Evolutionary conservation across 116 monocot genomes (phyloP), one percentile per base, ranked within the genome.

Genomic region (Posidonia oceanica): DNA sequence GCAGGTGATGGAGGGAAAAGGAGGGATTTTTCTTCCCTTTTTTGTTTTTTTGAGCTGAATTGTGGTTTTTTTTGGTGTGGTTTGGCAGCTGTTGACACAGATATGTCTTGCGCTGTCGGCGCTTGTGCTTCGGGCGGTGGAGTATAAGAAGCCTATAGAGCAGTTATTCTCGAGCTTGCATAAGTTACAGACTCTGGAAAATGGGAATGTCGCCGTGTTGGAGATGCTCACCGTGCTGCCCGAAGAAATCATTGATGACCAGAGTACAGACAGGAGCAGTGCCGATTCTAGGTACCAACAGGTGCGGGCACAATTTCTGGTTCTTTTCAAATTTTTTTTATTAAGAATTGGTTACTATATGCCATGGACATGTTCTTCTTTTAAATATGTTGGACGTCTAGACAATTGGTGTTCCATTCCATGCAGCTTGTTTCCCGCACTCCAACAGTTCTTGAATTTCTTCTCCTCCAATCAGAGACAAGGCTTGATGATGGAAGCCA

Each of bases 171-270:
- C 81, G 36, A 89, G 91, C 79, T 79, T 97, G 20, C 70, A 84
- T 39, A 72, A 97, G 55, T 64, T 97, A 61, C 89, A 86, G 74
- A 75, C 72, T 75, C 83, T 79, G 69, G 91, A 88, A 70, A 82
- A 94, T 44, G 94, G 89, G 21, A 68, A 80, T 66, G 56, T 79
- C 67, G 92, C 92, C 12, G 89, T 97, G 61, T 77, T 97, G 64
- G 97, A 91, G 78, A 77, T 97, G 83, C 92, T 97, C 3, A 97
- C 97, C 1, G 92, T 97, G 41, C 76, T 97, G 6, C 97, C 97
- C 3, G 95, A 96, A 72, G 97, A 97, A 73, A 78, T 89, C 16
- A 71, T 78, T 11, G 89, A 97, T 62, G 92, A 89, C 37, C 83
- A 83, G 14, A 86, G 68, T 57, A 78, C 81, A 23, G 91, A 87